Evolutionary conservation across 176 grass and related monocot species (phyloP), one percentile per base, ranked within the genome.

Genomic region (Oryza punctata): DNA sequence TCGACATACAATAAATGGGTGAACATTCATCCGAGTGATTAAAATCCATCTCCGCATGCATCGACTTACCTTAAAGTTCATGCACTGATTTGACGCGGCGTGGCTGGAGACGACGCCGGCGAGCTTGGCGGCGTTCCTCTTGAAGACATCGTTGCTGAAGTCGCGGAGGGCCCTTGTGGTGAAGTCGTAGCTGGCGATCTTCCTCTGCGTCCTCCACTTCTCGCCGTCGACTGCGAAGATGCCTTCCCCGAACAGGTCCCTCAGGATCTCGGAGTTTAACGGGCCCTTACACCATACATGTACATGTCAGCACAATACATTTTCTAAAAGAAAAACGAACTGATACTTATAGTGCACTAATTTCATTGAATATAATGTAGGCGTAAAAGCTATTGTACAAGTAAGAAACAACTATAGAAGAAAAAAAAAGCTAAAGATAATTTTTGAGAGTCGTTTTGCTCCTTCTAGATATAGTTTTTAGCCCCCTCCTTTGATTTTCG

Each of bases 211-310:
- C 43, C 21, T 80, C 92, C 92, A 89, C 43, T 87, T 91, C 14
- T 91, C 81, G 23, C 92, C 92, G 70, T 94, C 92, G 2, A 91
- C 92, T 11, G 81, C 81, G 82, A 94, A 94, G 23, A 94, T 94
- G 47, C 92, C 92, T 3, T 94, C 92, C 38, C 92, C 89, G 3
- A 94, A 21, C 7, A 94, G 69, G 14, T 91, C 92, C 1, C 43
- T 65, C 73, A 18, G 7, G 69, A 82, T 87, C 21, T 63, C 50
- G 57, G 82, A 85, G 80, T 94, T 91, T 26, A 49, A 94, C 0
- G 0, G n/a, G 13, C 89, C 89, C 89, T 94, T 13, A 57, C 1
- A 60, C 24, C 10, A 32, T 18, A 45, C 9, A 44, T 35, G 33
- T 1, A 43, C 10, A 43, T 11, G 41, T 43, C 41, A 43, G 41